Evolutionary conservation across 2,329 filamentous ascomycete species (phyloP), one percentile per base, ranked within the genome.

Genomic region (Botryotinia narcissicola): DNA sequence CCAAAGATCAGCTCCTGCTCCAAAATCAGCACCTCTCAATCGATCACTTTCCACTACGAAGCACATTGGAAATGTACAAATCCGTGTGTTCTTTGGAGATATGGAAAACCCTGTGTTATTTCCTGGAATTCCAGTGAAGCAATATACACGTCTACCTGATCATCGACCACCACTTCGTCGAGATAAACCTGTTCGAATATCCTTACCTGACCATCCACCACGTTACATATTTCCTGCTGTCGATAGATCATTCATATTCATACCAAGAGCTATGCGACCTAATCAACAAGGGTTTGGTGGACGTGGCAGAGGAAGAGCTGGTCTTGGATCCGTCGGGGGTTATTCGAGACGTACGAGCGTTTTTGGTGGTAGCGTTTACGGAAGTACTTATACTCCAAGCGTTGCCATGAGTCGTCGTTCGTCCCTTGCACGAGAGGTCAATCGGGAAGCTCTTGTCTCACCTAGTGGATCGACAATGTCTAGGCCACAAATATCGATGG

Each of bases 211-310:
- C 42, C 88, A 92, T 76, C 86, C 90, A 20, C 93, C 94, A 51
- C 90, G 93, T 75, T 98, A 98, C 82, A 95, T 98, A 75, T 97
- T 96, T 83, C 96, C 96, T 9, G 92, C 94, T 3, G 87, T 89
- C 64, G 95, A 98, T 79, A 88, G 96, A 76, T 98, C 96, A 0
- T 99, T 99, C 82, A 97, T 98, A 79, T 99, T 99, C 83, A 99
- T 99, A 75, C 96, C 96, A 20, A 89, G 96, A 77, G 95, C 95
- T 18, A 88, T 98, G 84, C 90, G 96, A 77, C 96, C 96, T 22
- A 98, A 97, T 81, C 94, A 97, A 81, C 93, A 97, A 84, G 89
- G 90, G 44, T 89, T 91, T 77, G 86, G 86, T 61, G 86, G 89
- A 72, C 87, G 87, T 70, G 87, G 92, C 72, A 92, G 93, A 80